Base-by-base conservation (phyloP, 805 yeast genomes). In the Metschnikowia baotianmanensis region DNA sequence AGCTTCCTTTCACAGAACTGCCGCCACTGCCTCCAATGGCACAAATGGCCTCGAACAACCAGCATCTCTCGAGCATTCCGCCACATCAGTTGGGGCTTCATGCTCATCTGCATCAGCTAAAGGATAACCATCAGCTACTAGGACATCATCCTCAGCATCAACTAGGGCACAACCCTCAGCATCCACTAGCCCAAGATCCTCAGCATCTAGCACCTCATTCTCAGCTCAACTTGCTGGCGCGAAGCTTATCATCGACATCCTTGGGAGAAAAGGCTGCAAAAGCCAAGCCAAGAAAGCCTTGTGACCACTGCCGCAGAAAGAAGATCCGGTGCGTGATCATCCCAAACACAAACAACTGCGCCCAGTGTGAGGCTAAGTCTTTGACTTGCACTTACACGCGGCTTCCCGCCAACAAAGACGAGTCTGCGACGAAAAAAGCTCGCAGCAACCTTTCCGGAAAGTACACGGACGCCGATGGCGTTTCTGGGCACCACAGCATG, bases 291-390 rank as follows among this genome's bases (percentile, higher is more conserved):
- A 63, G 76, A 17, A 65, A 79, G 25, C 91, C 95, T 1, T 89
- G 96, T 57, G 96, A 86, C 56, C 87, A 82, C 51, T 90, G 97
- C 61, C 71, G 95, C 30, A 68, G 89, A 43, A 71, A 90, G 34
- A 86, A 86, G 56, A 83, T 84, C 17, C 79, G 85, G 49, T 90
- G 97, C 67, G 82, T 86, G 19, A 69, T 81, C 51, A 69, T 76
- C 2, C 83, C 86, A 2, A 80, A 78, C 43, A 62, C 81, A 34
- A 67, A 73, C 38, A 77, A 75, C 50, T 89, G 95, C 63, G 79
- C 78, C 29, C 83, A 82, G 55, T 89, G 95, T 65, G 93, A 83
- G 55, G 67, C 81, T 24, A 85, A 80, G 56, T 81, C 82, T 6
- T 60, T 83, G 10, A 76, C 78, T 42, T 90, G 97, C 59, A 83